These are phyloP conservation scores for Rugosomyces carneus DNA, from an alignment of 1,284 basidiomycete species.

Conservation along the genomic window DNA sequence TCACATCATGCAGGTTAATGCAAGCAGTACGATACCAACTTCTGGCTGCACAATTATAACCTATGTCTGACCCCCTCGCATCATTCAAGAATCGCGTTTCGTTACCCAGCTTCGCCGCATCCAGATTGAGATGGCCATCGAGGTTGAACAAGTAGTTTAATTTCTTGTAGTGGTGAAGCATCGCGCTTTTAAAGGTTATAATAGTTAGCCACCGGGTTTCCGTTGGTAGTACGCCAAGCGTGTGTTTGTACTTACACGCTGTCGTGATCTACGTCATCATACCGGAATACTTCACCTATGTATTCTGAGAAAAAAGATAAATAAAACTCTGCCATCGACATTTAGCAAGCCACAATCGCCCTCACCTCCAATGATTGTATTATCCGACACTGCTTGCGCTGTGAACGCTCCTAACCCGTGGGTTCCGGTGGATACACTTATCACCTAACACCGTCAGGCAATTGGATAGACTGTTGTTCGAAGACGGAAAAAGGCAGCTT, in stretches of 20 bases:
- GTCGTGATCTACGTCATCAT: constrained; percentile 7
- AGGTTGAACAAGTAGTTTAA: constrained; percentile 46
- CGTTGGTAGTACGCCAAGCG: too few species aligned
- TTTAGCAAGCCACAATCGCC: too few species aligned
- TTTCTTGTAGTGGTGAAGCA: constrained; percentile 26
- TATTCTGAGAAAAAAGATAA: constrained; percentile 40
- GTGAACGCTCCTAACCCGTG: constrained; percentile 47
- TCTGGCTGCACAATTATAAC: constrained; percentile 35
- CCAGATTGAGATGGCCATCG: constrained; percentile 27
- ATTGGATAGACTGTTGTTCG: not conserved
- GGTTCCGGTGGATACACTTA: constrained; percentile 29
- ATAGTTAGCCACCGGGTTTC: too few species aligned
- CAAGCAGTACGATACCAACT: constrained; percentile 27
- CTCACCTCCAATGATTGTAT: constrained; percentile 40
- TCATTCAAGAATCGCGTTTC: constrained; percentile 54
- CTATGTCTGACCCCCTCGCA: constrained; percentile 9
- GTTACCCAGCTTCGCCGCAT: constrained; percentile 47
- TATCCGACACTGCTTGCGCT: constrained; percentile 20
- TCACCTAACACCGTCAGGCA: constrained; percentile 18
- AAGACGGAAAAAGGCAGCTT: too few species aligned
- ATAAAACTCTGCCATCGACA: too few species aligned
- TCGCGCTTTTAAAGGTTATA: constrained; percentile 12
- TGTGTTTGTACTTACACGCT: constrained; percentile 18
- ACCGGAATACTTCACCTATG: constrained; percentile 36
- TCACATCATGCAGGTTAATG: too few species aligned